phyloP scores from a whole-genome alignment of 805 yeast genomes.

The Saccharomycopsis babjevae region DNA sequence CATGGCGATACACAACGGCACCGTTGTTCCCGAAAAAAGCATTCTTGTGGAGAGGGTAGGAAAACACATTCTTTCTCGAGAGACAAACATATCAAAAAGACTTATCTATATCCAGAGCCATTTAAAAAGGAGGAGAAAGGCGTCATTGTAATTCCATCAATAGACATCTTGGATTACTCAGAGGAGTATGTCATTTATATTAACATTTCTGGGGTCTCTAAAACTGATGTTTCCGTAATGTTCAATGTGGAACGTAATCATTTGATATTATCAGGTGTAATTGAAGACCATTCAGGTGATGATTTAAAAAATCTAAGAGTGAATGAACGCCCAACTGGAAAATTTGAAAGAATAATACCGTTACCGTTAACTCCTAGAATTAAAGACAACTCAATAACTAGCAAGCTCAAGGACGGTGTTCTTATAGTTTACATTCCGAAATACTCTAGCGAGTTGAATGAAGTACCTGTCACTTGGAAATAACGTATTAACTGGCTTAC shows the following conservation, averaged over 20 bases:
- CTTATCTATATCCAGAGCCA: background rate
- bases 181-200: slow-evolving; percentile 30
- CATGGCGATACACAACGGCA: background rate
- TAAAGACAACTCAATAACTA: slow-evolving; percentile 13
- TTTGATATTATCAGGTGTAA: slow-evolving; percentile 9
- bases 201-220: slow-evolving; percentile 15
- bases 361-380: slow-evolving; percentile 17
- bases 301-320: slow-evolving; percentile 6
- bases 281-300: slow-evolving; percentile 7
- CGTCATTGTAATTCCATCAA: slow-evolving; percentile 23
- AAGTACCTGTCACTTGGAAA: slow-evolving; percentile 8
- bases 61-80: background rate
- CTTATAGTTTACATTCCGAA: slow-evolving; percentile 13
- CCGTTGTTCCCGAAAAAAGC: background rate
- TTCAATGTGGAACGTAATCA: slow-evolving; percentile 14
- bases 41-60: background rate
- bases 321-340: slow-evolving; percentile 16
- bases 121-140: slow-evolving; percentile 1
- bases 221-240: slow-evolving; percentile 8
- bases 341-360: slow-evolving; percentile 16
- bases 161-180: slow-evolving; percentile 26
- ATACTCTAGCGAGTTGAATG: slow-evolving; percentile 13
- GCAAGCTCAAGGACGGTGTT: slow-evolving; percentile 14
- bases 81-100: background rate
- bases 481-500: background rate